phyloP scores from a whole-genome alignment of 148 eudicot genomes.

The Arctostaphylos glauca region DNA sequence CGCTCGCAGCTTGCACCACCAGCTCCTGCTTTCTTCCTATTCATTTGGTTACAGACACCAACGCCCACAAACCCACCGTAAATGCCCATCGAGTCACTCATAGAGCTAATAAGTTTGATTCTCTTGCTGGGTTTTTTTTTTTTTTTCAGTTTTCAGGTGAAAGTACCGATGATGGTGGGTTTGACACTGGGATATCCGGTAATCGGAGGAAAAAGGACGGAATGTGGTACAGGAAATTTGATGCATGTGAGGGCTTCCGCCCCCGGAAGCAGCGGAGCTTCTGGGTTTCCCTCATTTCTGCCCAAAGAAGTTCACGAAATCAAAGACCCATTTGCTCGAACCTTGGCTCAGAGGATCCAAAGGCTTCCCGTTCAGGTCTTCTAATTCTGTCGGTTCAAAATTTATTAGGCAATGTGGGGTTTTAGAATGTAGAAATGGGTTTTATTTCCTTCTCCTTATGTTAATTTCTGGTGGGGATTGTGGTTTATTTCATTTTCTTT shows the following conservation, averaged over 20 bases:
- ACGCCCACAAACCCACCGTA: background rate
- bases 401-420: background rate
- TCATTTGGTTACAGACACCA: background rate
- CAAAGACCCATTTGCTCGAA: constrained; percentile 71
- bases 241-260: constrained; percentile 7
- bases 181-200: background rate
- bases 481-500: background rate
- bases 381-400: background rate
- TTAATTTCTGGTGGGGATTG: background rate
- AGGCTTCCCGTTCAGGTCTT: constrained; percentile 73
- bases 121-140: background rate
- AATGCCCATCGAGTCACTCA: background rate
- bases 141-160: background rate
- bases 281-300: constrained; percentile 69
- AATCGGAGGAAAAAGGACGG: constrained; percentile 10
- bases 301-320: constrained; percentile 61
- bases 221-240: background rate
- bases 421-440: background rate
- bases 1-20: background rate
- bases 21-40: background rate
- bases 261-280: background rate
- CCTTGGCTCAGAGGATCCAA: constrained; percentile 67
- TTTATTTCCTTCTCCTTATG: background rate
- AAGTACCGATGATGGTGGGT: constrained; percentile 1
- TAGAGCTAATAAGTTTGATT: background rate